Percentiles rank a stretch among this genome's conserved stretches.
phyloP scores from a whole-genome alignment of 106 monocot species.

The Cymbidium sinense region DNA sequence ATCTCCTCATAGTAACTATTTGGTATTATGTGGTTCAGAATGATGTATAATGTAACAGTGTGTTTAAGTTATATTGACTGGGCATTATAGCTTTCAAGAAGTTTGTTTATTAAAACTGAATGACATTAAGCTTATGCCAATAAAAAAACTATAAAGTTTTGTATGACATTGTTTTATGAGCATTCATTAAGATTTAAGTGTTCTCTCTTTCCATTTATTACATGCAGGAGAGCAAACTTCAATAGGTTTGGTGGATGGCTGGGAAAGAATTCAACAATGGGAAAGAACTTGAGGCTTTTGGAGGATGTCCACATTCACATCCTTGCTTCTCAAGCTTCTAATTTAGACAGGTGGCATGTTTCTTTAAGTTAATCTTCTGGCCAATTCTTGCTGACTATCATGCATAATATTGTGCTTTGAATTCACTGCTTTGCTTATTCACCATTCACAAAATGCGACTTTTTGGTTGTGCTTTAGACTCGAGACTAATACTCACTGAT shows the following conservation, averaged over 20 bases:
- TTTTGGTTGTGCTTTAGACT: not conserved
- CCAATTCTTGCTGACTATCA: not conserved
- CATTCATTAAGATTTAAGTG: not conserved
- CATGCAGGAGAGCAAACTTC: conserved; percentile 79
- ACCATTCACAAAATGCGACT: not conserved
- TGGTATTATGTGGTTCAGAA: not conserved
- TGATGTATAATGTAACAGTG: not conserved
- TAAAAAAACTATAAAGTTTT: not conserved
- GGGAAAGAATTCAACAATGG: conserved; percentile 94
- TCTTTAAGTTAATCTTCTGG: not conserved
- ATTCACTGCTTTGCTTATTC: not conserved
- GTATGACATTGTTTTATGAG: not conserved
- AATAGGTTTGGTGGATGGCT: conserved; percentile 99
- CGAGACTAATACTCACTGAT: not conserved
- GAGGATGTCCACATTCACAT: conserved; percentile 88
- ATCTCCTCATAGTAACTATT: not conserved
- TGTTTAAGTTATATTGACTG: not conserved
- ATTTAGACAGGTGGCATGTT: conserved; percentile 61
- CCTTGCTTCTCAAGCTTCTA: conserved; percentile 78
- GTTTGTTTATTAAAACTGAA: not conserved
- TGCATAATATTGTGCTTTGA: not conserved
- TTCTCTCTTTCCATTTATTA: not conserved
- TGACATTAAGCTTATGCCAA: not conserved
- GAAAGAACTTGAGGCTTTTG: conserved; percentile 90
- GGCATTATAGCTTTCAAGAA: not conserved